Percentiles rank a stretch among this genome's conserved stretches.
Conservation (phyloP, 2,329 filamentous ascomycete genomes). For the Didymella sp. region DNA sequence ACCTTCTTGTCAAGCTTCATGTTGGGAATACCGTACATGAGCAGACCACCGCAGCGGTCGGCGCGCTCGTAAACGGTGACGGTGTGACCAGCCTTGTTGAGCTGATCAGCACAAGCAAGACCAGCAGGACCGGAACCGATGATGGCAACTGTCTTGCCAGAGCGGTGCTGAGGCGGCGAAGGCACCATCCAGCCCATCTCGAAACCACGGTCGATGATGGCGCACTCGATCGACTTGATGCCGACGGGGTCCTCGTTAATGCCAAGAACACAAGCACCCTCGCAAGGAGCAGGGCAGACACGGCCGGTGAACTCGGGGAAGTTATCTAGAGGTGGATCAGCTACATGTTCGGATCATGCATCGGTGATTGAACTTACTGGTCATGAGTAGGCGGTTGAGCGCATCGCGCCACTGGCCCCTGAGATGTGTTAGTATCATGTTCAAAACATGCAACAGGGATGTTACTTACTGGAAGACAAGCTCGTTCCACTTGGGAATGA, state of each 20-base stretch:
- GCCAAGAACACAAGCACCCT: slow-evolving; percentile 92
- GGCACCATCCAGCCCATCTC: slow-evolving; percentile 99
- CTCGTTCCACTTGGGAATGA: slow-evolving; percentile 97
- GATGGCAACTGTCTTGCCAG: slow-evolving; percentile 85
- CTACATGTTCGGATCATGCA: too few relatives aligned
- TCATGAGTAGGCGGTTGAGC: slow-evolving; percentile 89
- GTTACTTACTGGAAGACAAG: slow-evolving; percentile 58
- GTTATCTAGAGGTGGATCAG: too few relatives aligned
- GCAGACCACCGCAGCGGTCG: slow-evolving; percentile 85
- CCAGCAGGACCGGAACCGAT: slow-evolving; percentile 93
- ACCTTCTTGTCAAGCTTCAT: slow-evolving; percentile 99
- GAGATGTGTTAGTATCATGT: not conserved
- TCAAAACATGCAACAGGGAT: too few relatives aligned
- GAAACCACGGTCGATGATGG: slow-evolving; percentile 96
- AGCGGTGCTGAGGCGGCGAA: slow-evolving; percentile 76
- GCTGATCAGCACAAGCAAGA: slow-evolving; percentile 87
- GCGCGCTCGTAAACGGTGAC: slow-evolving; percentile 94
- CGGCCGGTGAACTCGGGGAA: slow-evolving; percentile 98
- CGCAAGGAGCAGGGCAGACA: slow-evolving; percentile 94
- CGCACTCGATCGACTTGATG: slow-evolving; percentile 98
- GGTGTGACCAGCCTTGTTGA: slow-evolving; percentile 87
- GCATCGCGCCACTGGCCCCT: slow-evolving; percentile 81
- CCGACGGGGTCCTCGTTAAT: slow-evolving; percentile 97
- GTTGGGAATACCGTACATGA: slow-evolving; percentile 99
- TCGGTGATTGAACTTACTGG: slow-evolving; percentile 64